Base-by-base conservation (phyloP, 2,329 filamentous ascomycete genomes). In the Cyphellophora europaea region DNA sequence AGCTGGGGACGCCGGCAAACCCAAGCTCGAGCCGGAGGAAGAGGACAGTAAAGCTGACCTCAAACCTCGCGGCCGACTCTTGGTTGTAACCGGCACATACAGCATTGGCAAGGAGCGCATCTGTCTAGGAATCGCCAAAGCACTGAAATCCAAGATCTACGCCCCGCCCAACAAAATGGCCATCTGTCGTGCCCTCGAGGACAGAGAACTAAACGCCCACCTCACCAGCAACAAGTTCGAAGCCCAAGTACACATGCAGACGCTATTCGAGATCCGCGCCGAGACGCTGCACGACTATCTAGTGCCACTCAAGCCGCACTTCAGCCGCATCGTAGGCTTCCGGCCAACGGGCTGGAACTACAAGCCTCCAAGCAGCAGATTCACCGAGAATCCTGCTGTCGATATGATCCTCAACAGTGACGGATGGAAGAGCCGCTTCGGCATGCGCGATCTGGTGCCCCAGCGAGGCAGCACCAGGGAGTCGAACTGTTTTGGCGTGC, bases 31-130 rank as follows among this genome's bases (percentile, higher is more conserved):
- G 12, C 43, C 49, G 5, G 37, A 59, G 18, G 25, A 29, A 15
- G 30, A 51, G 50, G 30, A 47, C 49, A 38, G 45, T 42, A 49
- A 44, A 16, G 17, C 45, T 44, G n/a, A 25, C 21, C 21, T 25
- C 21, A 52, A 45, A 49, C 35, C 56, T 18, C 67, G 68, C 30
- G 78, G 83, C 30, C 79, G 86, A 4, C 70, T 98, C 2, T 72
- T 98, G 0, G 84, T 98, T 4, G 76, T 98, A 5, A 93, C 94
- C 41, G 91, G 91, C 29, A 98, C 91, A 1, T 98, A 98, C 61
- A 93, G 83, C 49, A 98, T 98, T 51, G 91, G 91, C 53, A 98
- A 98, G 61, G 91, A 98, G 58, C 81, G 88, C 27, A 88, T 98
- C 46, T 96, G 89, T 55, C 69, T 94, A 19, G 88, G 86, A 28